Evolutionary conservation across 2,329 filamentous ascomycete genomes (phyloP), one percentile per base, ranked within the genome.

Genomic region (Corynespora cassiicola): DNA sequence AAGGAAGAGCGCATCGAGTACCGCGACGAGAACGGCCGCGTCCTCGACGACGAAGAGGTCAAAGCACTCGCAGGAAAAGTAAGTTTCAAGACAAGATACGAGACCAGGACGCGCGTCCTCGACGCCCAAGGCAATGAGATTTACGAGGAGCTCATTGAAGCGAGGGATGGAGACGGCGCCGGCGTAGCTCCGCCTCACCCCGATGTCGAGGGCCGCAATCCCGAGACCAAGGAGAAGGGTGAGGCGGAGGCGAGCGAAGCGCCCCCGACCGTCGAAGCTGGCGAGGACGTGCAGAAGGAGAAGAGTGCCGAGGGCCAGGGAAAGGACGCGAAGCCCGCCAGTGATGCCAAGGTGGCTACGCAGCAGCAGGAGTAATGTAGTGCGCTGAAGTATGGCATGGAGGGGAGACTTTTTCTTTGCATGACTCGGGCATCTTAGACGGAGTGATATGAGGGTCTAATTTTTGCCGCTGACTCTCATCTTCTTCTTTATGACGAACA

Each of bases 61-160:
- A 82, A 87, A 59, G 82, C 81, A 14, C 81, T 99, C 20, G 82
- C 92, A 68, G 94, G 92, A 59, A 95, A 96, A 71, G 91, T 97
- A 43, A 89, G 90, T 59, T 96, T 99, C 74, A 85, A 95, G 74
- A 97, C 94, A 9, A 87, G 86, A 53, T 96, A 96, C 66, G 92
- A 97, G 76, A 96, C 92, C n/a, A 82, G 88, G 50, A 96, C 90
- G 7, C 85, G 89, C 41, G 71, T 97, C 39, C 77, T 96, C 25
- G 90, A 96, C 68, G 81, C 81, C 35, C 68, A 83, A 27, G 94
- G 91, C 43, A 90, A 91, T 52, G 88, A 95, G 62, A 71, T 96
- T n/a, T 65, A 69, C 36, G 71, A 75, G 38, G 71, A 65, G 14
- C 54, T 74, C 15, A 65, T 70, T 6, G 66, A 66, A 11, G 57